Conservation (phyloP, 352 stramenopile genomes). For the Phytophthora agathidicida region DNA sequence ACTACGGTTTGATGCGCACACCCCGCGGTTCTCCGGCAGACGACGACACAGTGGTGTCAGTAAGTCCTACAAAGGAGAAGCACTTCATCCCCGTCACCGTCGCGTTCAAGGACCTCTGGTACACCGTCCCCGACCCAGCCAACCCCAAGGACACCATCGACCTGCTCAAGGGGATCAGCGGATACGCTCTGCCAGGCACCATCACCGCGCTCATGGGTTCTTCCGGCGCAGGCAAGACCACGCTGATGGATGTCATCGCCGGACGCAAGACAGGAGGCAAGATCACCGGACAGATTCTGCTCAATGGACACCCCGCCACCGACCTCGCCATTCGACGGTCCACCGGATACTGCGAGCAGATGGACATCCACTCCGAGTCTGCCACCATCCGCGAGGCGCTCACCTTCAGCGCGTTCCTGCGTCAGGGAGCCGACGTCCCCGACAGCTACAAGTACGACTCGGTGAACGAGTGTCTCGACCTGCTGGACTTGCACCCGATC, state of each 20-base stretch:
- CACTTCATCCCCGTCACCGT: slow-evolving; percentile 20
- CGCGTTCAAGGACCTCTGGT: slow-evolving; percentile 25
- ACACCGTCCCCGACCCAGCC: slow-evolving; percentile 14
- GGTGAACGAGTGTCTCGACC: slow-evolving; percentile 9
- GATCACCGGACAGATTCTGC: slow-evolving; percentile 13
- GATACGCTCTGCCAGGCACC: slow-evolving; percentile 17
- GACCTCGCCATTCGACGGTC: slow-evolving; percentile 42
- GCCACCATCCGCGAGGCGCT: slow-evolving; percentile 75
- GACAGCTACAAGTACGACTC: slow-evolving; percentile 12
- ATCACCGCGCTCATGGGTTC: slow-evolving; percentile 29
- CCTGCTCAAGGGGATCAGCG: slow-evolving; percentile 23
- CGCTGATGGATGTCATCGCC: slow-evolving; percentile 28
- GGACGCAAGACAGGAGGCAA: slow-evolving; percentile 23
- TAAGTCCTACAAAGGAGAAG: slow-evolving; percentile 1
- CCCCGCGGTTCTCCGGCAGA: slow-evolving; percentile 1
- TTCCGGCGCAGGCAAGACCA: slow-evolving; percentile 22
- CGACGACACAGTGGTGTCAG: neutral
- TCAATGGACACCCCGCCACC: slow-evolving; percentile 49
- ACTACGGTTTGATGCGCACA: slow-evolving; percentile 9
- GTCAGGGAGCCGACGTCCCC: slow-evolving; percentile 27
- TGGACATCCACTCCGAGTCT: slow-evolving; percentile 82
- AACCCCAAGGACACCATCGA: slow-evolving; percentile 29
- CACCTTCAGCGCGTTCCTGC: slow-evolving; percentile 19
- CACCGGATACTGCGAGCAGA: slow-evolving; percentile 38
- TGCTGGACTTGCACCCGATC: slow-evolving; percentile 13